Percentiles rank a stretch among this genome's conserved stretches.
Evolutionary conservation across 1,284 basidiomycete species (phyloP).

Genomic region (Ceratorhiza oryzae-sativae): DNA sequence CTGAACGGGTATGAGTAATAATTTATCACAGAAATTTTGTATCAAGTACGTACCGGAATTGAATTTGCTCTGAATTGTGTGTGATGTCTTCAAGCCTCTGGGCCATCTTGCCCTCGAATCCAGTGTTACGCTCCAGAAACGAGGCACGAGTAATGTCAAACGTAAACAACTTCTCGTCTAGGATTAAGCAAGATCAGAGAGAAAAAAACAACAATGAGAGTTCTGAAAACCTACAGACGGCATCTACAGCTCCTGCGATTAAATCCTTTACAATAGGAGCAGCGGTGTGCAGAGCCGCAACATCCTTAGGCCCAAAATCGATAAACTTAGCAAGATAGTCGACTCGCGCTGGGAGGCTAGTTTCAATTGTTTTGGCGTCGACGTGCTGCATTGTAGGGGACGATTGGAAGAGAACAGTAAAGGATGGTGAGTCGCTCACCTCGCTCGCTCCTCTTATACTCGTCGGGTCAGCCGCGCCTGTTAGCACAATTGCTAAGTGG

Average conservation of each 20-base stretch:
- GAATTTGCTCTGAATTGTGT: constrained; percentile 41
- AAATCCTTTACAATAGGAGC: constrained; percentile 33
- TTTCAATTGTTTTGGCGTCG: constrained; percentile 30
- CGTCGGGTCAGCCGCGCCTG: background rate
- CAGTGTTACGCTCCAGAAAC: constrained; percentile 41
- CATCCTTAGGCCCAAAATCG: constrained; percentile 40
- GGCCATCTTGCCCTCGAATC: constrained; percentile 29
- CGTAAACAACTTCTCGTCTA: constrained; percentile 42
- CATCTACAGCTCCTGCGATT: constrained; percentile 28
- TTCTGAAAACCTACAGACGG: constrained; percentile 38
- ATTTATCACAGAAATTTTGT: background rate
- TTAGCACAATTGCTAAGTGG: too few species aligned
- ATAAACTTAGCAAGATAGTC: constrained; percentile 41
- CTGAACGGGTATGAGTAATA: background rate
- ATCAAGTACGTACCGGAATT: constrained; percentile 35
- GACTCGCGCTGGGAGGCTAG: constrained; percentile 38
- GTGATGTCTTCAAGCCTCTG: constrained; percentile 23
- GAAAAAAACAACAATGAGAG: background rate
- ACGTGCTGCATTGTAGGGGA: constrained; percentile 30
- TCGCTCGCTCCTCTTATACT: constrained; percentile 11
- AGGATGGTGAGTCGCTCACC: background rate
- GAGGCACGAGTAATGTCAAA: constrained; percentile 41
- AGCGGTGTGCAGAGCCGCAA: constrained; percentile 32
- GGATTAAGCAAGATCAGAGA: background rate
- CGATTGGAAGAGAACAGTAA: background rate